phyloP scores from a whole-genome alignment of 2,329 filamentous ascomycete species.

The Alternaria triticimaculans region DNA sequence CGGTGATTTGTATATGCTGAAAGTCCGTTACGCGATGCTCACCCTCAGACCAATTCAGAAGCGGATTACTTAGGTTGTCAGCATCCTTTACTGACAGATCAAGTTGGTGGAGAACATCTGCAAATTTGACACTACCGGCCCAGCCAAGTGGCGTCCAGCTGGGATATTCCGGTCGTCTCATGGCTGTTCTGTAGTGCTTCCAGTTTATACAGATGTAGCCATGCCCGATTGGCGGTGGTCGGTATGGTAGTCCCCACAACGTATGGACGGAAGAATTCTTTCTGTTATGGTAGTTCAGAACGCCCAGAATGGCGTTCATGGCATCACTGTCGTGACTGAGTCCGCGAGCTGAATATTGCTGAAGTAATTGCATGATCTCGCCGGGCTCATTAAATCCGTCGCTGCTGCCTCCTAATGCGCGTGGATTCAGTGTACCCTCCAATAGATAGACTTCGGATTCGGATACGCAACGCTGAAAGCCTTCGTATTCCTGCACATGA shows the following conservation, averaged over 20 bases:
- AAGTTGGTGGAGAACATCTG: no score
- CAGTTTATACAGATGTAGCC: accelerated
- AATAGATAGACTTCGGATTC: not conserved
- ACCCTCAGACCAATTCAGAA: no score
- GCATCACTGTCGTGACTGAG: not conserved
- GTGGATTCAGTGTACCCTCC: not conserved
- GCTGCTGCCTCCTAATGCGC: no score
- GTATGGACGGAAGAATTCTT: no score
- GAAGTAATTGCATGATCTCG: not conserved
- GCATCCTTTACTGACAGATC: no score
- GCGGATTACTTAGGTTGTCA: no score
- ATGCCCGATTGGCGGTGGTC: not conserved
- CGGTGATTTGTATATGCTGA: no score
- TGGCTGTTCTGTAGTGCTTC: not conserved
- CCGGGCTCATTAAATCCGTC: no score
- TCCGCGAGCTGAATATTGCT: not conserved
- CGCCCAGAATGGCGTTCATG: not conserved
- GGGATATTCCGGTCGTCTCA: no score
- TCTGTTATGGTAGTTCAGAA: not conserved
- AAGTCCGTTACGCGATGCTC: no score
- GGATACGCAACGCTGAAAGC: not conserved
- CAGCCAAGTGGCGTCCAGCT: no score
- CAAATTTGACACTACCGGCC: no score
- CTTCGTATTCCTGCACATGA: accelerated
- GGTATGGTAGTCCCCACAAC: not conserved